A percentile compares a stretch with the other conserved stretches of the same genome.
Evolutionary conservation across 495 filamentous ascomycete species (phyloP).

Genomic region (Mycothermus thermophilus): DNA sequence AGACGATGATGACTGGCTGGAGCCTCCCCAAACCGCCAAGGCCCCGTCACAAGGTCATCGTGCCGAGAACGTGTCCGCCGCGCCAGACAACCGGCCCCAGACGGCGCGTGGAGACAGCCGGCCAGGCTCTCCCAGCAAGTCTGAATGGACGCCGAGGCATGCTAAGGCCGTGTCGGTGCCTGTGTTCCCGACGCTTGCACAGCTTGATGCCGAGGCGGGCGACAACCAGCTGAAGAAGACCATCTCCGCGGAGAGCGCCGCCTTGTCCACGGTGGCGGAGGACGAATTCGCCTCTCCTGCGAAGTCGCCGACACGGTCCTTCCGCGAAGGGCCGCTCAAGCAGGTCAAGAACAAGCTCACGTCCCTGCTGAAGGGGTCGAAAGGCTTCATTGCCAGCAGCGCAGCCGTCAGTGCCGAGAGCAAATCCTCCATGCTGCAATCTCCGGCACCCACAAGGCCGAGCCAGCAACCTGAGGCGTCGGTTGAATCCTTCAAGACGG

Average conservation of each 20-base stretch:
- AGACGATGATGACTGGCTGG: conserved; percentile 79
- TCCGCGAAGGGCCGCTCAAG: conserved; percentile 65
- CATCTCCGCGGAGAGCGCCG: conserved; percentile 49
- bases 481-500: conserved; percentile 25
- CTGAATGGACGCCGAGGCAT: conserved; percentile 26
- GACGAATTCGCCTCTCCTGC: conserved; percentile 43
- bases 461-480: conserved; percentile 23
- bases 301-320: conserved; percentile 54
- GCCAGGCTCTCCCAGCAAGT: conserved; percentile 3
- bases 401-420: conserved; percentile 65
- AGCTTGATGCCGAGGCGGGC: conserved; percentile 23
- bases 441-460: conserved; percentile 26
- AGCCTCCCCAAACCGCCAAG: conserved; percentile 32
- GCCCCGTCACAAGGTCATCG: no score
- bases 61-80: no score
- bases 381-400: conserved; percentile 67
- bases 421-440: conserved; percentile 39
- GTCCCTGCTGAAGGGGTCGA: conserved; percentile 74
- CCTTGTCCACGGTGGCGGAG: conserved; percentile 27
- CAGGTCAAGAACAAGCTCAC: conserved; percentile 80
- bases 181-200: conserved; percentile 35
- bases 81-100: no score
- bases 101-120: no score
- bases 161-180: conserved; percentile 42
- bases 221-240: conserved; percentile 41